Evolutionary conservation across 2,329 filamentous ascomycete genomes (phyloP).

Genomic region (Paraconiothyrium brasiliense): DNA sequence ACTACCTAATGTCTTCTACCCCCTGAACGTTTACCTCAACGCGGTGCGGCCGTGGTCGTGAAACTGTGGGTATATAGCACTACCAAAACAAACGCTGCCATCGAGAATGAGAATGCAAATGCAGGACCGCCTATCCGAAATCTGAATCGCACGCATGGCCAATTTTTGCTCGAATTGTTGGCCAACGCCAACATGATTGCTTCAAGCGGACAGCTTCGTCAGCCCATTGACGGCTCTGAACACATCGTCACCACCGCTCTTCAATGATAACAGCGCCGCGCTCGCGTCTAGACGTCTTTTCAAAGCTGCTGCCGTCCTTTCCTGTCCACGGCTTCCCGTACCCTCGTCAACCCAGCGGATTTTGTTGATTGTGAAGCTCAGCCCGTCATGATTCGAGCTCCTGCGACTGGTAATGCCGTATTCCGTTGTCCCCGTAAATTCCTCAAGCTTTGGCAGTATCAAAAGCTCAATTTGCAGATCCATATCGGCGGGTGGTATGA

Average conservation of each 20-base stretch:
- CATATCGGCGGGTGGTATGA: conserved; percentile 70
- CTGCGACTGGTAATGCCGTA: conserved; percentile 84
- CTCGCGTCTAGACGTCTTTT: conserved; percentile 50
- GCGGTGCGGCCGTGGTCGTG: conserved; percentile 32
- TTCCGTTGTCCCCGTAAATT: conserved; percentile 77
- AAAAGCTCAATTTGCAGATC: conserved; percentile 89
- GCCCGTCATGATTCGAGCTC: conserved; percentile 84
- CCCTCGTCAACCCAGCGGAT: conserved; percentile 88
- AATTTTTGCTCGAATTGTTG: conserved; percentile 15
- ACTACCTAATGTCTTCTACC: not conserved
- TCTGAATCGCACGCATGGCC: conserved; percentile 23
- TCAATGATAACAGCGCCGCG: conserved; percentile 43
- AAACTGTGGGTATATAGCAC: conserved; percentile 53
- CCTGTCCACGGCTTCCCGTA: conserved; percentile 51
- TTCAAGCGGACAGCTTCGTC: conserved; percentile 40
- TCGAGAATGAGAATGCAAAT: conserved; percentile 26
- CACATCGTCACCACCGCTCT: conserved; percentile 38
- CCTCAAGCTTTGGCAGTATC: conserved; percentile 80
- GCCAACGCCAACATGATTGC: not conserved
- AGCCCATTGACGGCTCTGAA: conserved; percentile 34
- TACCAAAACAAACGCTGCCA: conserved; percentile 38
- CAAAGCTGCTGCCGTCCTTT: conserved; percentile 48
- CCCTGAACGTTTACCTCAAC: not conserved
- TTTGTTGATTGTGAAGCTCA: conserved; percentile 85
- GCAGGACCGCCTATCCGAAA: not conserved